Evolutionary conservation across 2,329 filamentous ascomycete genomes (phyloP), one percentile per base, ranked within the genome.

Genomic region (Tolypocladium sp.): DNA sequence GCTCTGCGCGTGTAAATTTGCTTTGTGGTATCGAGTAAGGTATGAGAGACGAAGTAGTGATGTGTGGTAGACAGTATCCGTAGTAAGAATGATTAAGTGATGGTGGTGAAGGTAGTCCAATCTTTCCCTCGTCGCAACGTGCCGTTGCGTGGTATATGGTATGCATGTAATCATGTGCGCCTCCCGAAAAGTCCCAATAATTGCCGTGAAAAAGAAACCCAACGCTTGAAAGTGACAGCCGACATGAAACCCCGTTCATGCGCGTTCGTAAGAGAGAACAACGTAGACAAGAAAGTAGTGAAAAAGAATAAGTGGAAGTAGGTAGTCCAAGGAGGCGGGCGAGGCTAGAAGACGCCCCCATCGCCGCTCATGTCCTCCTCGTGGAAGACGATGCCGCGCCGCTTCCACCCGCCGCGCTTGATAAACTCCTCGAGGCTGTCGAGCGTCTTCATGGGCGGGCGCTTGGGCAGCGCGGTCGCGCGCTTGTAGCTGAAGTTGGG

Each of bases 371-470:
- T 51, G 37, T 56, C 56, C 37, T 60, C 57, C 30, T 68, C 62
- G 58, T 73, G 66, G 59, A 77, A 77, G 67, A 77, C 68, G 49
- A 77, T 71, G 56, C 74, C 75, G 15, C 74, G 68, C 58, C 75
- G 69, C 70, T 77, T 77, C 76, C 75, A 77, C 40, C 76, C 74
- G 42, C 74, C 73, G 20, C 73, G 72, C 68, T 75, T 76, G 63
- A 75, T 69, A 41, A 75, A 74, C 63, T 77, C 69, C 55, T 77
- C 74, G 63, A 77, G 70, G 60, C 68, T 71, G 65, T 75, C 72
- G 55, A 72, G 66, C 12, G 71, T 69, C 64, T 70, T 69, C 67
- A 76, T 71, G 15, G 70, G 69, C n/a, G 75, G 75, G 20, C 75
- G 66, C 60, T 66, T 67, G 22, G 70, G 67, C 13, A 68, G 61